Base-by-base conservation (phyloP, 1,284 basidiomycete genomes). In the Albatrellus sp. region DNA sequence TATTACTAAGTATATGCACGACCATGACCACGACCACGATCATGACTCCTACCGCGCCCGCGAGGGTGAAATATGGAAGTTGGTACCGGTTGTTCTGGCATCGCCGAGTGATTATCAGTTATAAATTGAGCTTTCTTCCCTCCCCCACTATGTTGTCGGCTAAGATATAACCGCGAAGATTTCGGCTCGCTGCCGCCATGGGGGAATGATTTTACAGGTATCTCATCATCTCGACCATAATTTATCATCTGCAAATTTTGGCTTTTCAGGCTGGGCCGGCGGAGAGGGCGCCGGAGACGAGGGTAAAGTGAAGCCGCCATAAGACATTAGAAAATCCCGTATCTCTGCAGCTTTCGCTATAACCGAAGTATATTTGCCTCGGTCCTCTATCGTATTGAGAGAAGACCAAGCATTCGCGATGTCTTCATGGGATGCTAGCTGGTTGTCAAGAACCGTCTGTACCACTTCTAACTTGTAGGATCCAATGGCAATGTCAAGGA, bases 401-500 rank as follows among this genome's bases (percentile, higher is more conserved):
- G 50, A 59, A 59, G 68, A 69, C 76, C 73, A 78, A 2, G 65
- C 66, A 33, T 67, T 59, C 44, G 60, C 61, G 46, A 78, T 70
- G 30, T 77, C 73, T 17, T 67, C 56, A 37, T 61, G 50, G 45
- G 55, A 67, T 20, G 70, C 68, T 28, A 81, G 62, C n/a, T 62
- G 63, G 42, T 69, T 74, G 42, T 80, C 70, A 24, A 83, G 68
- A 43, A 82, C 61, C 60, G 72, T 63, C 72, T 72, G 77, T 17
- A 80, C 70, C 30, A 73, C 62, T 51, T 81, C 74, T 9, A 77
- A 79, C 52, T 75, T 69, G 42, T 61, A 58, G 13, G 78, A 76
- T 47, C 72, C 63, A 28, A 82, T 42, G 28, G 80, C 75, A 45
- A 81, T 59, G n/a, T 62, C 64, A 34, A 84, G 62, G 35, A 75